Evolutionary conservation across 306 rosid species (phyloP).

Genomic region (Sicyos edulis): DNA sequence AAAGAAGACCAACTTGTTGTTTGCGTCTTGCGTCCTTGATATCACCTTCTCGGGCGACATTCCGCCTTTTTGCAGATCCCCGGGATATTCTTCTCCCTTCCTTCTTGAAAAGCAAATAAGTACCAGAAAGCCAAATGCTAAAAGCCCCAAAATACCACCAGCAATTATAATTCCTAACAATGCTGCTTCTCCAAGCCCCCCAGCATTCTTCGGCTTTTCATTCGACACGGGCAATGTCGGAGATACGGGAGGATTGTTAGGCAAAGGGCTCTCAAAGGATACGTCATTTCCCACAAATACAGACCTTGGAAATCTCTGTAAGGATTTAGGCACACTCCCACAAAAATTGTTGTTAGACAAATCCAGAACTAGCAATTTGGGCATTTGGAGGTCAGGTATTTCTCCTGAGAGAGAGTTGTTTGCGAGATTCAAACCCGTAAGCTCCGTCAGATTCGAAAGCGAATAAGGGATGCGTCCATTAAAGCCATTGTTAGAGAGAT

Average conservation of each 20-base stretch:
- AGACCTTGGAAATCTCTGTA: conserved; percentile 53
- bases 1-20: conserved; percentile 64
- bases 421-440: conserved; percentile 57
- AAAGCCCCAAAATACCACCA: conserved; percentile 44
- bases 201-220: conserved; percentile 29
- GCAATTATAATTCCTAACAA: conserved; percentile 48
- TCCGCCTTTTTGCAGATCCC: conserved; percentile 56
- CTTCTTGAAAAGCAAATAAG: conserved; percentile 53
- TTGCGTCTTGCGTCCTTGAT: conserved; percentile 63
- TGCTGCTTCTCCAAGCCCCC: conserved; percentile 50
- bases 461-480: conserved; percentile 58
- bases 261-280: conserved; percentile 27
- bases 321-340: conserved; percentile 59
- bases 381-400: conserved; percentile 48
- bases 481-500: conserved; percentile 59
- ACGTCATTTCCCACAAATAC: conserved; percentile 57
- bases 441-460: conserved; percentile 44
- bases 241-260: conserved; percentile 37
- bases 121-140: conserved; percentile 41
- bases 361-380: conserved; percentile 36
- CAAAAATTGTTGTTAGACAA: conserved; percentile 47
- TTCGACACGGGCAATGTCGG: conserved; percentile 28
- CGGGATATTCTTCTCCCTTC: conserved; percentile 32
- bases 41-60: conserved; percentile 80
- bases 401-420: conserved; percentile 63